phyloP scores from a whole-genome alignment of 306 rosid genomes.

The Geum urbanum region DNA sequence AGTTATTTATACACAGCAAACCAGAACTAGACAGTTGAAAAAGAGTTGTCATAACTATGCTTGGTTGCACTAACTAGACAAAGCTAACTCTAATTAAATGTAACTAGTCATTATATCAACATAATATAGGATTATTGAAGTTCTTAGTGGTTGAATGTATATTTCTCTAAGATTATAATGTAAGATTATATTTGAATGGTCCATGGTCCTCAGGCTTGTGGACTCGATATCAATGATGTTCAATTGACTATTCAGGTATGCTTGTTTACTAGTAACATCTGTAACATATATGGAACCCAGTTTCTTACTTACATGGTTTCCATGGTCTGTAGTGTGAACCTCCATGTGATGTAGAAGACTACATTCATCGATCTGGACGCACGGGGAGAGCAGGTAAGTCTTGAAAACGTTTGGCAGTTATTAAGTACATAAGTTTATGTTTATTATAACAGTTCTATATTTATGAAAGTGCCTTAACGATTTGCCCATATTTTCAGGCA shows the following conservation, averaged over 20 bases:
- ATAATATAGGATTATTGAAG: not conserved
- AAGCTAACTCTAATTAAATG: too few species aligned
- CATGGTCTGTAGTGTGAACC: slow-evolving; percentile 70
- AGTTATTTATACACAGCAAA: too few species aligned
- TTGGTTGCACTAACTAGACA: too few species aligned
- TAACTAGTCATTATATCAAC: too few species aligned
- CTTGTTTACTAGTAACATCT: not conserved
- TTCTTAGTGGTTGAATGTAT: not conserved
- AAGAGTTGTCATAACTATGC: too few species aligned
- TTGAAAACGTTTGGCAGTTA: not conserved
- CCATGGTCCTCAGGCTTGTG: slow-evolving; percentile 26
- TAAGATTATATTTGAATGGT: not conserved
- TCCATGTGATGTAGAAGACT: slow-evolving; percentile 84
- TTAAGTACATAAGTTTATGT: not conserved
- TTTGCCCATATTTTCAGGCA: slow-evolving; percentile 40
- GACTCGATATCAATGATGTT: slow-evolving; percentile 90
- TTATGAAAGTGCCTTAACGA: slow-evolving; percentile 5
- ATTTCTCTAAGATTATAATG: not conserved
- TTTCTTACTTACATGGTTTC: slow-evolving; percentile 22
- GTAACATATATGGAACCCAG: slow-evolving; percentile 1
- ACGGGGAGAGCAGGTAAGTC: slow-evolving; percentile 90
- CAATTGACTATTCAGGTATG: slow-evolving; percentile 87
- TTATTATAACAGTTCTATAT: not conserved
- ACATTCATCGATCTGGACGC: slow-evolving; percentile 94
- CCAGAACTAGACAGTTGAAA: too few species aligned